Base-by-base conservation (phyloP, 805 yeast genomes). In the Pichia scutulata region DNA sequence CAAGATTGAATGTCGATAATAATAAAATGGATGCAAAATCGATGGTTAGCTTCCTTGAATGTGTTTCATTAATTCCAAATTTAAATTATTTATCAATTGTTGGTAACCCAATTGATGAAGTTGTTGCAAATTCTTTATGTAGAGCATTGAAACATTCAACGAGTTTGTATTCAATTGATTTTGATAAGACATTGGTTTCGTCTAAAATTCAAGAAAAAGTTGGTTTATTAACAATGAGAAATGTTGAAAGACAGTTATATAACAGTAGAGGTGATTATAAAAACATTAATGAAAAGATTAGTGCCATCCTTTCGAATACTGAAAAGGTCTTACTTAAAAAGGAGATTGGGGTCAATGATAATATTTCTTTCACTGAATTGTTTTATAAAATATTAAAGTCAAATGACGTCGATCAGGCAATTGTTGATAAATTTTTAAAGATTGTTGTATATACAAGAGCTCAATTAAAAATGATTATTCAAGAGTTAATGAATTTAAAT, bases 141-240 rank as follows among this genome's bases (percentile, higher is more conserved):
- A 80, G 81, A 43, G 84, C 88, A 3, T 80, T 85, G n/a, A 80
- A 81, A 60, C 73, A 77, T 48, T 79, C 89, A 0, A 74, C 74
- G 23, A 74, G 82, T n/a, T 68, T 90, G 43, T 77, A 81, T 47
- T 79, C 82, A 16, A 66, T 88, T 39, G 93, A 85, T 56, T 71
- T 86, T 46, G 90, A 86, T 57, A 74, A 74, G 51, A 81, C 74
- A 21, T 66, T 72, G 21, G 73, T 86, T 56, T 83, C 90, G 13
- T 78, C 76, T 48, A 71, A 75, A 46, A 74, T 84, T 55, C 81
- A 78, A 59, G 86, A 89, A 41, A 77, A 82, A 59, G 77, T 89
- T 52, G 93, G 95, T 1, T 74, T 86, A 42, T 82, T 85, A 57
- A 78, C 93, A 44, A 82, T 90, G 83, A 77, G 84, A 58, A 90